Base-by-base conservation (phyloP, 2,329 filamentous ascomycete genomes). In the Fusarium sp. region DNA sequence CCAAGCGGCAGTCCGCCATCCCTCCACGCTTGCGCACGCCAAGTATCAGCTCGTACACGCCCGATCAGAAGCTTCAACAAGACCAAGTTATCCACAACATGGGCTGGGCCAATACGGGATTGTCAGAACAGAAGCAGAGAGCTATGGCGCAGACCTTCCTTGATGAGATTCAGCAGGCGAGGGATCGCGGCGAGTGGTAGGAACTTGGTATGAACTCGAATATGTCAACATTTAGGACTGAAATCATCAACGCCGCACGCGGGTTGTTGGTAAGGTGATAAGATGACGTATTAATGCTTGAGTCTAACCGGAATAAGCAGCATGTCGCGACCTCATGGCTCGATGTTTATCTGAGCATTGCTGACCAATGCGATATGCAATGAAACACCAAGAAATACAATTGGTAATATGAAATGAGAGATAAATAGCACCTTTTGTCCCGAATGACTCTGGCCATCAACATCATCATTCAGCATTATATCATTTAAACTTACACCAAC, bases 331-430 rank as follows among this genome's bases (percentile, higher is more conserved):
- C n/a, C n/a, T n/a, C n/a, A 13, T 31, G 8, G 12, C 7, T 35
- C 3, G 11, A 24, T 10, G 39, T 38, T 50, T 67, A 59, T 31
- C 20, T 28, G 22, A 66, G 31, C 24, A 16, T 42, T 26, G 51
- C 51, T 66, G 61, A 67, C 38, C 62, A 66, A 66, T 50, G 9
- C 33, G 14, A 20, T 26, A 31, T 36, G 35, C 35, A 61, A 51
- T 36, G 36, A 41, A 33, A 18, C 18, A 31, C n/a, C 38, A 28
- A 14, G 24, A 22, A 9, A n/a, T 10, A 24, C 24, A 14, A 39
- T 53, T 39, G 33, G 50, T 38, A 39, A 53, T 53, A 14, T 15
- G 13, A 15, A 6, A 20, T 10, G 9, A 22, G 16, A 10, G 2
- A 45, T 56, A 47, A 18, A 35, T 28, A 47, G 20, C 5, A 1